Conservation (phyloP, 2,329 filamentous ascomycete species). For the Dactylellina haptotyla region DNA sequence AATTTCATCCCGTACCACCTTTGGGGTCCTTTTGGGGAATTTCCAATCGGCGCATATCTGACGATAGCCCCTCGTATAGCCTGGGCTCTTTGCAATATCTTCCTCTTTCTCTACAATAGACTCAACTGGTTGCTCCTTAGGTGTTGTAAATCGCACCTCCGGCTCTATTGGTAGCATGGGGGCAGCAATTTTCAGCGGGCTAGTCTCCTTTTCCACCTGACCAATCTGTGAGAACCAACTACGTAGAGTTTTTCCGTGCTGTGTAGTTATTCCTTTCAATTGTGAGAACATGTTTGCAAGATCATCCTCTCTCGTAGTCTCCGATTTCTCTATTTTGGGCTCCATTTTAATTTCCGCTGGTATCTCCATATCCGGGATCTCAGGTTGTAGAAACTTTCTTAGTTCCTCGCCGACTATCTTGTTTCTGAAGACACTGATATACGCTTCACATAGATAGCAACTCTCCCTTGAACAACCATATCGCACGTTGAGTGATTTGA, state of each 20-base stretch:
- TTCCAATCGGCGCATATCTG: conserved; percentile 16
- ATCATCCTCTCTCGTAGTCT: not conserved
- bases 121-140: not conserved
- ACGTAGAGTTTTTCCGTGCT: conserved; percentile 18
- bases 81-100: conserved; percentile 5
- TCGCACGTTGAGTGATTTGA: not conserved
- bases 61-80: conserved; percentile 8
- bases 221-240: conserved; percentile 23
- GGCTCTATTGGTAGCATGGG: not conserved
- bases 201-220: not conserved
- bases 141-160: not conserved
- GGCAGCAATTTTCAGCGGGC: not conserved
- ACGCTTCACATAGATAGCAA: conserved; percentile 39
- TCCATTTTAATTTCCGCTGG: not conserved
- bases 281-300: conserved; percentile 25
- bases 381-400: not conserved
- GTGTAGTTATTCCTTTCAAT: conserved; percentile 25
- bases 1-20: not conserved
- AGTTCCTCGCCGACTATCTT: conserved; percentile 9
- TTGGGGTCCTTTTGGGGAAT: conserved; percentile 16
- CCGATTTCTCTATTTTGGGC: too few species aligned
- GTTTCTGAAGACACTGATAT: conserved; percentile 10
- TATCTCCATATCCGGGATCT: not conserved
- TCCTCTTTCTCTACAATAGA: not conserved
- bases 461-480: conserved; percentile 20